Percentiles rank a stretch among this genome's conserved stretches.
Conservation (phyloP, 176 grass and related monocot species). For the Dendrocalamus sinicus region DNA sequence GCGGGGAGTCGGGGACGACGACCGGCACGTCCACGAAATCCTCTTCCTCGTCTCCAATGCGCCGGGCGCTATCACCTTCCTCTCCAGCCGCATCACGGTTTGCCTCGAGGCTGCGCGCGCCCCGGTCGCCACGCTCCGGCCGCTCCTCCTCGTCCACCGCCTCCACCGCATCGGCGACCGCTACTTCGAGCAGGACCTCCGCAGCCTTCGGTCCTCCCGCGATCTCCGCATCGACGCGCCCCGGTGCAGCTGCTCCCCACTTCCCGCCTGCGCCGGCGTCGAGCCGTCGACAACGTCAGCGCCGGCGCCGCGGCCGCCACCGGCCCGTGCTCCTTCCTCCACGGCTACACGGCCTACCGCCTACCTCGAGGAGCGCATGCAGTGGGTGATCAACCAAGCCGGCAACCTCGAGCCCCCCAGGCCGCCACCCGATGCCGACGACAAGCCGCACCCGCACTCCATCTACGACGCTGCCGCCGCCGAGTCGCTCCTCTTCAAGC, state of each 20-base stretch:
- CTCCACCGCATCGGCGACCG: slow-evolving; percentile 90
- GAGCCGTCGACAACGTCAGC: slow-evolving; percentile 23
- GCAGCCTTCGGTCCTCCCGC: slow-evolving; percentile 59
- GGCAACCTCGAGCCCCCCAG: slow-evolving; percentile 78
- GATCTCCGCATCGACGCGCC: slow-evolving; percentile 65
- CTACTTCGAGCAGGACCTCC: slow-evolving; percentile 85
- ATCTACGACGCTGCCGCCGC: slow-evolving; percentile 27
- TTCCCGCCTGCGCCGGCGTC: neutral
- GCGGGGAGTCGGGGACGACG: slow-evolving; percentile 39
- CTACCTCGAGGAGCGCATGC: slow-evolving; percentile 87
- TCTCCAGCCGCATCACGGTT: slow-evolving; percentile 74
- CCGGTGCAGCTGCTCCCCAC: slow-evolving; percentile 29
- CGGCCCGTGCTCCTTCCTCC: slow-evolving; percentile 61
- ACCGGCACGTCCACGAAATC: slow-evolving; percentile 80
- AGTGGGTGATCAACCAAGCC: slow-evolving; percentile 79
- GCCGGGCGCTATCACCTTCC: slow-evolving; percentile 85
- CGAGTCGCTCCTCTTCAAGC: slow-evolving; percentile 54
- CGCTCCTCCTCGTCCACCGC: slow-evolving; percentile 78
- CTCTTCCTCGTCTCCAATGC: slow-evolving; percentile 94
- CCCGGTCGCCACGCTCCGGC: slow-evolving; percentile 58
- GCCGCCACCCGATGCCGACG: slow-evolving; percentile 7
- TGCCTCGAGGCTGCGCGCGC: slow-evolving; percentile 57
- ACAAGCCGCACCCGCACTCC: neutral
- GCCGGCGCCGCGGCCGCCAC: slow-evolving; percentile 2
- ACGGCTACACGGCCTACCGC: slow-evolving; percentile 72